Conservation (phyloP, 208 protist genomes). For the Acanthamoeba rhysodes region DNA sequence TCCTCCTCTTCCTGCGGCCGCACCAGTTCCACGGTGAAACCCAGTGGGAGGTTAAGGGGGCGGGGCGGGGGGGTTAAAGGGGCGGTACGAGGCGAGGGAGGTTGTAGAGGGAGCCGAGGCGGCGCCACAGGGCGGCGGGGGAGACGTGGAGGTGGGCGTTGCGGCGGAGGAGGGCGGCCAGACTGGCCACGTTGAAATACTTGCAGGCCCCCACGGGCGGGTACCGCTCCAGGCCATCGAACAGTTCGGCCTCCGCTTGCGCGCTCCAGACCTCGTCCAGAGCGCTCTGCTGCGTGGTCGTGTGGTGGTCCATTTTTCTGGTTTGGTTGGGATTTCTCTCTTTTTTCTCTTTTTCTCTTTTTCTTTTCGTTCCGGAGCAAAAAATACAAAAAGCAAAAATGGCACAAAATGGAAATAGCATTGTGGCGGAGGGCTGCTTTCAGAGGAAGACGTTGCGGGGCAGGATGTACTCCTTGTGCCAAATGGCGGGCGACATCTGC, state of each 20-base stretch:
- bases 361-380: too few relatives aligned
- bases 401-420: too few relatives aligned
- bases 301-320: too few relatives aligned
- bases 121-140: background rate
- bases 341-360: too few relatives aligned
- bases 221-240: background rate
- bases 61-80: background rate
- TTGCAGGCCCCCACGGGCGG: background rate
- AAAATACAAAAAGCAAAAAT: too few relatives aligned
- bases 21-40: too few relatives aligned
- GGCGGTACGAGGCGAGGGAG: background rate
- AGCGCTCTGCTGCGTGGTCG: too few relatives aligned
- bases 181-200: background rate
- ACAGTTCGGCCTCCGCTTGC: background rate
- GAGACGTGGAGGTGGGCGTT: background rate
- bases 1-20: background rate
- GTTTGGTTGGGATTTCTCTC: too few relatives aligned
- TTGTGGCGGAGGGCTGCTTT: background rate
- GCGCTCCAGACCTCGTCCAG: background rate
- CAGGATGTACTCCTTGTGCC: conserved; percentile 74
- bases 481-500: conserved; percentile 70
- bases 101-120: background rate
- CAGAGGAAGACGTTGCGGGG: conserved; percentile 69
- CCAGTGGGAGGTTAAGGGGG: too few relatives aligned
- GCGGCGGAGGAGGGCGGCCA: background rate